These are phyloP conservation scores for Fusarium foetens DNA, from an alignment of 2,329 filamentous ascomycete species.

Conservation along the genomic window DNA sequence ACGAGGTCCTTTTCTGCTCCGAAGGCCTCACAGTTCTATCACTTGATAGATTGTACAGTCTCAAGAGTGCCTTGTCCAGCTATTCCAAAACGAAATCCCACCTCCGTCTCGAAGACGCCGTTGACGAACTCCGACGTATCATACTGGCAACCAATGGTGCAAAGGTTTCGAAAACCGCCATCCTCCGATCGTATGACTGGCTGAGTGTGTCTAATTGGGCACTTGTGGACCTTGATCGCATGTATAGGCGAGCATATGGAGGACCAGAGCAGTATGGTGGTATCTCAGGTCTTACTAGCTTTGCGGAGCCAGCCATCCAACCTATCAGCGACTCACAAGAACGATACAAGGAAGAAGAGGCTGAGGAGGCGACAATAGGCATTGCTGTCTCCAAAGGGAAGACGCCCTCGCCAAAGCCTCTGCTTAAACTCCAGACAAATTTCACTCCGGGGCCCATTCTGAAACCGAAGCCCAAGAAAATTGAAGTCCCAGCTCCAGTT, in stretches of 20 bases:
- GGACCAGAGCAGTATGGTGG: constrained; percentile 58
- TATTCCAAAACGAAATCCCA: constrained; percentile 61
- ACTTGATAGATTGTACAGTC: constrained; percentile 71
- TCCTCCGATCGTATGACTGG: constrained; percentile 67
- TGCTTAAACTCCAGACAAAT: constrained; percentile 57
- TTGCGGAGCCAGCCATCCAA: constrained; percentile 39
- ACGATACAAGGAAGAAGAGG: constrained; percentile 39
- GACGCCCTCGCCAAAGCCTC: constrained; percentile 43
- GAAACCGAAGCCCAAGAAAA: constrained; percentile 28
- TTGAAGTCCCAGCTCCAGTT: not conserved
- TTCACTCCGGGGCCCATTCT: constrained; percentile 45
- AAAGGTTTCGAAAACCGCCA: constrained; percentile 60
- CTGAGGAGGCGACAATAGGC: constrained; percentile 36
- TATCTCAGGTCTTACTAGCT: constrained; percentile 53
- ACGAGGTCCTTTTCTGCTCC: constrained; percentile 69
- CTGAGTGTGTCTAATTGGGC: constrained; percentile 62
- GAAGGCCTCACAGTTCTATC: constrained; percentile 69
- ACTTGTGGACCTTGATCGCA: constrained; percentile 63
- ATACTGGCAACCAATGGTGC: constrained; percentile 64
- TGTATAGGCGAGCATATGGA: constrained; percentile 67
- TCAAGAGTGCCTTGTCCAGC: constrained; percentile 68
- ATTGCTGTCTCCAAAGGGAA: constrained; percentile 42
- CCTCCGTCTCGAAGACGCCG: constrained; percentile 66
- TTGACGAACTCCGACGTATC: constrained; percentile 70
- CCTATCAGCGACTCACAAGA: constrained; percentile 36